Evolutionary conservation across 2,329 filamentous ascomycete genomes (phyloP).

Genomic region (Orbilia brochopaga): DNA sequence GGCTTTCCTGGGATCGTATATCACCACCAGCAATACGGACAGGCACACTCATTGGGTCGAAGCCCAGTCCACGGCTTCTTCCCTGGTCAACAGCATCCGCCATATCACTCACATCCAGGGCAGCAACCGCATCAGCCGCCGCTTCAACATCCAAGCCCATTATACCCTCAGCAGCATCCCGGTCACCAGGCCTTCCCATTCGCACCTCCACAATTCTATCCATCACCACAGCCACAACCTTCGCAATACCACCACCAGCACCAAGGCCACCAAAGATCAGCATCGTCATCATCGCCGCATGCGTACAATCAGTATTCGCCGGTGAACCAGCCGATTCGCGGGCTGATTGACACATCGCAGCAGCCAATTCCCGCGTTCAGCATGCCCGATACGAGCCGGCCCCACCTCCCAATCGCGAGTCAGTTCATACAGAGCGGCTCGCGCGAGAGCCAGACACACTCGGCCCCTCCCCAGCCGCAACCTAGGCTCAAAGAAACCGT

Average conservation of each 20-base stretch:
- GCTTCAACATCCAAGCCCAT: slow-evolving; percentile 44
- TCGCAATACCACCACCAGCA: slow-evolving; percentile 27
- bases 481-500: slow-evolving; percentile 52
- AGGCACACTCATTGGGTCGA: slow-evolving; percentile 38
- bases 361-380: slow-evolving; percentile 41
- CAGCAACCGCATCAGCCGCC: slow-evolving; percentile 19
- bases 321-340: slow-evolving; percentile 40
- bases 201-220: slow-evolving; percentile 39
- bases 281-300: slow-evolving; percentile 35
- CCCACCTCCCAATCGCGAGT: slow-evolving; percentile 25
- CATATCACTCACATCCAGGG: slow-evolving; percentile 19
- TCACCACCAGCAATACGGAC: slow-evolving; percentile 23
- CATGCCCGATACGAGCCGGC: slow-evolving; percentile 26
- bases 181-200: slow-evolving; percentile 33
- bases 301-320: slow-evolving; percentile 38
- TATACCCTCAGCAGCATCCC: slow-evolving; percentile 31
- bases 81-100: slow-evolving; percentile 44
- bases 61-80: slow-evolving; percentile 18
- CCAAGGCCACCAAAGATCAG: slow-evolving; percentile 35
- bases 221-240: slow-evolving; percentile 40
- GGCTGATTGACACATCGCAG: slow-evolving; percentile 35
- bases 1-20: slow-evolving; percentile 42
- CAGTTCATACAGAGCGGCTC: slow-evolving; percentile 28
- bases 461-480: slow-evolving; percentile 37
- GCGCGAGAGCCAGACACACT: slow-evolving; percentile 36